A percentile compares a stretch with the other conserved stretches of the same genome.
Conservation (phyloP, 2,329 filamentous ascomycete species). For the Furcasterigmium sp. region DNA sequence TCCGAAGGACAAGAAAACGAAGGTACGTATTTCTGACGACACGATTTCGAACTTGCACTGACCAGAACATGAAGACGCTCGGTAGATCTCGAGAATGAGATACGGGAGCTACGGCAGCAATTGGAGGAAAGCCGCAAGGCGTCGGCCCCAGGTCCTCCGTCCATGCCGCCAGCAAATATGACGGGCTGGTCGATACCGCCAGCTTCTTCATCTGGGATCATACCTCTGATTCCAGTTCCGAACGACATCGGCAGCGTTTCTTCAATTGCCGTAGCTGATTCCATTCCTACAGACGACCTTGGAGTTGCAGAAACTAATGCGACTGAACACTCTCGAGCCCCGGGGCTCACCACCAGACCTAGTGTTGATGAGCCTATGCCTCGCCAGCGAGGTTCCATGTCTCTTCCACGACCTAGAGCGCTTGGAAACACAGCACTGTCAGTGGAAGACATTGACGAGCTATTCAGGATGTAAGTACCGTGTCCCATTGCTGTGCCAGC, state of each 20-base stretch:
- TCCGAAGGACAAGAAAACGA: background rate
- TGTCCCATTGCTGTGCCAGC: no score
- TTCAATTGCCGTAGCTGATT: no score
- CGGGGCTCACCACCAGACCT: background rate
- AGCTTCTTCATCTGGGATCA: background rate
- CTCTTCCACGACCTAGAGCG: background rate
- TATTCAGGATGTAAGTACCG: background rate
- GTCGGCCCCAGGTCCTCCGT: background rate
- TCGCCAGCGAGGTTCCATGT: background rate
- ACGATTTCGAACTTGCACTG: background rate
- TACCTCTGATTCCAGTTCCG: no score
- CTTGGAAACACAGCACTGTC: background rate
- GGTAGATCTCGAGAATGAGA: background rate
- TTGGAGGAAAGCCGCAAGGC: background rate
- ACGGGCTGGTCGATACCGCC: background rate
- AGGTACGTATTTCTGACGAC: background rate
- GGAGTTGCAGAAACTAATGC: background rate
- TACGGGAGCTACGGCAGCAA: background rate
- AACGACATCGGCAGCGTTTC: no score
- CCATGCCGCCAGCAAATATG: background rate
- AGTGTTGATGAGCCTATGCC: background rate
- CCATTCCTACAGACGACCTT: no score
- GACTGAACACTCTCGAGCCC: background rate
- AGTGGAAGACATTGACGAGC: background rate
- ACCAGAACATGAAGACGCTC: background rate